Percentiles rank a stretch among this genome's conserved stretches.
Conservation (phyloP, 768 basidiomycete species). For the Boletus rufocinnamomeus region DNA sequence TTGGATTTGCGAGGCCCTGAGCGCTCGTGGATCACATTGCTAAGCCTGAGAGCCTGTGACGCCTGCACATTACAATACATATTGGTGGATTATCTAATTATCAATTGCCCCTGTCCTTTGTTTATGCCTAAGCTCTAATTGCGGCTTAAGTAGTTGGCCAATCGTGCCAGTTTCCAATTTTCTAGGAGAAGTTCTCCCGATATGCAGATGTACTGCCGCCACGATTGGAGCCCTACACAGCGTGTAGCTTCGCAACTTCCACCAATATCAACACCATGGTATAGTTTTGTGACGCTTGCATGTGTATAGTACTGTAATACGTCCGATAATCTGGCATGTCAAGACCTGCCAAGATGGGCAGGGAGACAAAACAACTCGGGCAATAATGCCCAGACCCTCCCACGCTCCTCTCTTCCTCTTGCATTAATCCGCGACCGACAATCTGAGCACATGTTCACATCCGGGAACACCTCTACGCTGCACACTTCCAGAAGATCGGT, state of each 20-base stretch:
- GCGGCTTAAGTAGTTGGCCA: too few relatives aligned
- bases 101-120: too few relatives aligned
- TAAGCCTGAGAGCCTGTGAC: not conserved
- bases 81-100: too few relatives aligned
- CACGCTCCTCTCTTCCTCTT: slow-evolving; percentile 5
- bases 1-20: too few relatives aligned
- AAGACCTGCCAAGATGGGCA: not conserved
- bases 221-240: too few relatives aligned
- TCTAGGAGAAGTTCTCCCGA: too few relatives aligned
- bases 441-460: not conserved
- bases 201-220: too few relatives aligned
- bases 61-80: too few relatives aligned
- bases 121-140: too few relatives aligned
- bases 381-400: slow-evolving; percentile 2
- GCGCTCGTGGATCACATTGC: not conserved
- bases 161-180: too few relatives aligned
- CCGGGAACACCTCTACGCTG: not conserved
- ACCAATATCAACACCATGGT: not conserved
- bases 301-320: too few relatives aligned
- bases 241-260: too few relatives aligned
- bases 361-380: slow-evolving; percentile 1
- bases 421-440: not conserved
- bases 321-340: not conserved
- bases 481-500: slow-evolving; percentile 5
- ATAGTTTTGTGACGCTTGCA: not conserved